phyloP scores from a whole-genome alignment of 2,329 filamentous ascomycete genomes.

The Pseudonectria foliicola region DNA sequence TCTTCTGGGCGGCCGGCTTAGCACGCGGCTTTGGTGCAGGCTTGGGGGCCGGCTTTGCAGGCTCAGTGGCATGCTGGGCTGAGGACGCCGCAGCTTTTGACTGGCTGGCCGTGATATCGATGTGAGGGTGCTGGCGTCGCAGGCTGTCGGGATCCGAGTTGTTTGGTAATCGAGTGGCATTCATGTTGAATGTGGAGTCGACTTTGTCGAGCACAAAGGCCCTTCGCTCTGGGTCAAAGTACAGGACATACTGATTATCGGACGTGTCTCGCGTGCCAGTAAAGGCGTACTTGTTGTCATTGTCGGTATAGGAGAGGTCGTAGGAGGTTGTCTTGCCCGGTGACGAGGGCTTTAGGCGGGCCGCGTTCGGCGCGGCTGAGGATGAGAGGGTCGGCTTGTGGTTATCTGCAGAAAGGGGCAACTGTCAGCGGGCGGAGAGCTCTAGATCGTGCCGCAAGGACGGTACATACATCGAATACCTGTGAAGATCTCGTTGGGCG shows the following conservation, averaged over 20 bases:
- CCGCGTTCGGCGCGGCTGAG: conserved; percentile 38
- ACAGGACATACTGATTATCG: conserved; percentile 56
- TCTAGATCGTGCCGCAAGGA: neutral
- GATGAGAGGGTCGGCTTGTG: conserved; percentile 51
- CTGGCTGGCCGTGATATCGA: conserved; percentile 32
- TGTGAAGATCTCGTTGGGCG: conserved; percentile 52
- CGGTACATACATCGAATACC: conserved; percentile 49
- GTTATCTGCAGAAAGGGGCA: conserved; percentile 42
- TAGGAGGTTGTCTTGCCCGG: conserved; percentile 45
- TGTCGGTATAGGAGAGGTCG: conserved; percentile 48
- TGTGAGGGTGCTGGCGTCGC: conserved; percentile 59
- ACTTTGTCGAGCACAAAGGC: conserved; percentile 77
- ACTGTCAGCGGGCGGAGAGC: neutral
- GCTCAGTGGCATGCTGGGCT: conserved; percentile 9
- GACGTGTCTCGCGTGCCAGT: conserved; percentile 51
- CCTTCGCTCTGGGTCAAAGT: conserved; percentile 69
- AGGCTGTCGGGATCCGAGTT: conserved; percentile 58
- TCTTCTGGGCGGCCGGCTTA: conserved; percentile 20
- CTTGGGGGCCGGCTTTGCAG: conserved; percentile 9
- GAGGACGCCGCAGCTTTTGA: conserved; percentile 6
- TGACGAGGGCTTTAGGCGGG: conserved; percentile 45
- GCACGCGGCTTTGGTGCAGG: conserved; percentile 17
- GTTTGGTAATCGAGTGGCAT: conserved; percentile 63
- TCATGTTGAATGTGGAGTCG: conserved; percentile 81
- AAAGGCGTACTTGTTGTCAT: conserved; percentile 52